These are phyloP conservation scores for Amphichorda felina DNA, from an alignment of 2,329 filamentous ascomycete genomes.

Conservation along the genomic window DNA sequence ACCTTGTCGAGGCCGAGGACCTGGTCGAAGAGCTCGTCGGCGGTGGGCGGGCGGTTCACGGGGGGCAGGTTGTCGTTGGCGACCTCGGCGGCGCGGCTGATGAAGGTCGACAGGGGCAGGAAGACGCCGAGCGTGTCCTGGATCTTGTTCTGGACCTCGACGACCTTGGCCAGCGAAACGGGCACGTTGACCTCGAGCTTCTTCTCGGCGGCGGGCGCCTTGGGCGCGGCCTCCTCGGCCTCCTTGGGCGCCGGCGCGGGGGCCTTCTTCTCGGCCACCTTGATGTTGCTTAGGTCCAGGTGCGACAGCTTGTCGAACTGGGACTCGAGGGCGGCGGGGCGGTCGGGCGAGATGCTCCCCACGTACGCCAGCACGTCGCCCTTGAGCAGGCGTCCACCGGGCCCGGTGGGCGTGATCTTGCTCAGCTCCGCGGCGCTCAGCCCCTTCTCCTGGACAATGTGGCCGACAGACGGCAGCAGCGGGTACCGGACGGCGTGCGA, in stretches of 20 bases:
- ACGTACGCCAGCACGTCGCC: slow-evolving; percentile 89
- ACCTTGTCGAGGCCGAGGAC: slow-evolving; percentile 57
- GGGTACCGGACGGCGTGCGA: slow-evolving; percentile 57
- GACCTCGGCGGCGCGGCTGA: slow-evolving; percentile 71
- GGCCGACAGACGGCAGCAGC: slow-evolving; percentile 71
- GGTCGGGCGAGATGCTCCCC: slow-evolving; percentile 61
- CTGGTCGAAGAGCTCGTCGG: slow-evolving; percentile 81
- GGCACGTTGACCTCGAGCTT: slow-evolving; percentile 55
- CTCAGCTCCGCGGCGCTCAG: slow-evolving; percentile 63
- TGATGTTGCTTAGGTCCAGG: slow-evolving; percentile 92
- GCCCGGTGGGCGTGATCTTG: slow-evolving; percentile 80
- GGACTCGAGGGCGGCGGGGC: slow-evolving; percentile 58
- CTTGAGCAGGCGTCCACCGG: slow-evolving; percentile 81
- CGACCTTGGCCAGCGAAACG: slow-evolving; percentile 66
- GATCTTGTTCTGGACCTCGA: slow-evolving; percentile 72
- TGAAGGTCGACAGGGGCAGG: slow-evolving; percentile 76
- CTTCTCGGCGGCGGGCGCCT: slow-evolving; percentile 27
- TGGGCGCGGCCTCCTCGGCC: slow-evolving; percentile 19
- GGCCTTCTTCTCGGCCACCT: slow-evolving; percentile 49
- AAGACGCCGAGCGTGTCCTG: slow-evolving; percentile 66
- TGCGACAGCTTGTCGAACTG: slow-evolving; percentile 66
- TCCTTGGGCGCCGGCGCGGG: slow-evolving; percentile 23
- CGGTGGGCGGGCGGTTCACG: slow-evolving; percentile 46
- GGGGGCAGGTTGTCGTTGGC: slow-evolving; percentile 82
- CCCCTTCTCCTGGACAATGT: slow-evolving; percentile 69